Conservation (phyloP, 208 protist genomes). For the Tritrichomonas foetus region DNA sequence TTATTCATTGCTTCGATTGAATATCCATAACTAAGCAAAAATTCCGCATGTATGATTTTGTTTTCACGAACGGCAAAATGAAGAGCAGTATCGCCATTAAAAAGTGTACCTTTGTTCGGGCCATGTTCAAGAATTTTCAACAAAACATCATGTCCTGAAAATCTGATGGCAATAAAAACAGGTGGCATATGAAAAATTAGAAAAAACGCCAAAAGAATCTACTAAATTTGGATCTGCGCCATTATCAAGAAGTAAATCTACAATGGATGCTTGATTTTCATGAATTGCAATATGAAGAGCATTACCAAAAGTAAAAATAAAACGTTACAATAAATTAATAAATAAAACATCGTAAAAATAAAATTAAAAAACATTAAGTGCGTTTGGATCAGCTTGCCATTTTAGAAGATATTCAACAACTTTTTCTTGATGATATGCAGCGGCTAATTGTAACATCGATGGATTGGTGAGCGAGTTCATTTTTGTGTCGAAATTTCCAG, state of each 20-base stretch:
- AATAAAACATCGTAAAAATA: no score
- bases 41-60: background rate
- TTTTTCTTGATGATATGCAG: background rate
- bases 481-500: no score
- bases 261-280: background rate
- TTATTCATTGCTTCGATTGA: background rate
- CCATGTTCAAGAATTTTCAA: background rate
- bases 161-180: background rate
- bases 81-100: background rate
- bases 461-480: no score
- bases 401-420: background rate
- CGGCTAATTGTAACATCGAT: background rate
- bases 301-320: no score
- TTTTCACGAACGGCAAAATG: background rate
- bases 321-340: no score
- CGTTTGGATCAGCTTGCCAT: background rate
- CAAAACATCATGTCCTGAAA: background rate
- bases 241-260: background rate
- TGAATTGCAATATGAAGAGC: background rate
- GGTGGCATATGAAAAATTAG: background rate
- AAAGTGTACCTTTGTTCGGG: background rate
- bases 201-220: background rate
- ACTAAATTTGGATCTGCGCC: background rate
- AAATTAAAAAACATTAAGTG: background rate
- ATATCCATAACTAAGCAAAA: background rate